phyloP scores from a whole-genome alignment of 306 rosid species.

The barrel medic (Medicago truncatula) region DNA sequence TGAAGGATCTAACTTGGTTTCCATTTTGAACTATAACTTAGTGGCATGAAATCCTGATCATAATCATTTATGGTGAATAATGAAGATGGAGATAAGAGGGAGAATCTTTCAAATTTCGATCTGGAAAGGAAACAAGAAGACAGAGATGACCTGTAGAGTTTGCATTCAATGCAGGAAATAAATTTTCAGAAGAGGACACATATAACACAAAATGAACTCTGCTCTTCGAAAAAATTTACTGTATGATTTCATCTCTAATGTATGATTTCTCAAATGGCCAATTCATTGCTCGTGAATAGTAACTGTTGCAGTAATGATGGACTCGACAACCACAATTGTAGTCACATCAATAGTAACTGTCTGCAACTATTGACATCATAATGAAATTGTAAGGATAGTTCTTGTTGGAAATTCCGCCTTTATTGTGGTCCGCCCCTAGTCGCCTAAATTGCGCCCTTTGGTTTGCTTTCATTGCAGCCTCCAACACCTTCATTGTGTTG shows the following conservation, averaged over 20 bases:
- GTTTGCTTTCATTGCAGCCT: no score
- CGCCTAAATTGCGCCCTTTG: no score
- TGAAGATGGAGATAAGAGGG: not conserved
- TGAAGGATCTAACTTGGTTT: slow-evolving; percentile 5
- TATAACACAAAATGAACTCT: not conserved
- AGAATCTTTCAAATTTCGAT: not conserved
- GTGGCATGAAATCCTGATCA: slow-evolving; percentile 22
- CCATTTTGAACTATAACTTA: slow-evolving; percentile 17
- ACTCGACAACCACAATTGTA: slow-evolving; percentile 2
- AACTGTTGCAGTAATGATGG: not conserved
- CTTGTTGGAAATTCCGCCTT: no score
- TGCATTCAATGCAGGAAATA: not conserved
- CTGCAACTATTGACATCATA: slow-evolving; percentile 6
- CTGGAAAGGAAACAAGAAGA: not conserved
- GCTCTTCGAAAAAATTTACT: not conserved
- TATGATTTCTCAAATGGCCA: slow-evolving; percentile 28
- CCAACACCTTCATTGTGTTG: no score
- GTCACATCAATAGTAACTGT: slow-evolving; percentile 1
- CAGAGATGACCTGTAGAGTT: not conserved
- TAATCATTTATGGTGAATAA: not conserved
- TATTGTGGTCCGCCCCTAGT: no score
- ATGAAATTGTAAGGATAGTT: not conserved
- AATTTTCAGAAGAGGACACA: not conserved
- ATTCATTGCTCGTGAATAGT: slow-evolving; percentile 29
- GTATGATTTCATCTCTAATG: slow-evolving; percentile 5